Evolutionary conservation across 495 filamentous ascomycete genomes (phyloP), one percentile per base, ranked within the genome.

Genomic region (Immersiella caudata): DNA sequence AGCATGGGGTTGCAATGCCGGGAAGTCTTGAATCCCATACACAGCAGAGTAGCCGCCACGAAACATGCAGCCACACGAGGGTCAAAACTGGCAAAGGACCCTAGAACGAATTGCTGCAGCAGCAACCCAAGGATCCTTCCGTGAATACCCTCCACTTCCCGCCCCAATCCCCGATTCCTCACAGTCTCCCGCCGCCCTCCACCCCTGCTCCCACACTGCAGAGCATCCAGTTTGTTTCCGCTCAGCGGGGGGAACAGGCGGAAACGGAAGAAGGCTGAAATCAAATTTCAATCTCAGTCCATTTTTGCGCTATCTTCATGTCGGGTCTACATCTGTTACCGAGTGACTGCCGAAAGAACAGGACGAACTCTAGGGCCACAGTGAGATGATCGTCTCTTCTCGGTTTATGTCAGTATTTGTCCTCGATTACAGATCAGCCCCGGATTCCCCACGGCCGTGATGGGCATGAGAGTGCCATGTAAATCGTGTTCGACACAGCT

Each of bases 401-500:
- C 40, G 9, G 11, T 14, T 46, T 18, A n/a, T 14, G 40, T 46
- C 40, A 46, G 40, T 46, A 57, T 57, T 57, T 57, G 22, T 57
- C 54, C 54, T 57, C 5, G 40, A 46, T 46, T 12, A 46, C 40
- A 46, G 54, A 57, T 7, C 54, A 57, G 22, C 11, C 14, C 54
- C 26, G 54, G 21, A 57, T 40, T 60, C 40, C 40, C 16, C 40
- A 46, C 12, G 33, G 12, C 33, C 33, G 12, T 12, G 5, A 6
- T 12, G 26, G 33, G 58, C 58, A 60, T 60, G 58, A 60, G 11
- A 35, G 9, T 46, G 40, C 2, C 40, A 46, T 55, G 24, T 55
- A 51, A 62, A 24, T 51, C 29, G 20, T 62, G 35, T 62, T 51
- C 60, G 29, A 35, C 11, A 21, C 35, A 62, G 35, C 60, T 62